Evolutionary conservation across 1,284 basidiomycete genomes (phyloP), one percentile per base, ranked within the genome.

Genomic region (Pseudozyma sp.): DNA sequence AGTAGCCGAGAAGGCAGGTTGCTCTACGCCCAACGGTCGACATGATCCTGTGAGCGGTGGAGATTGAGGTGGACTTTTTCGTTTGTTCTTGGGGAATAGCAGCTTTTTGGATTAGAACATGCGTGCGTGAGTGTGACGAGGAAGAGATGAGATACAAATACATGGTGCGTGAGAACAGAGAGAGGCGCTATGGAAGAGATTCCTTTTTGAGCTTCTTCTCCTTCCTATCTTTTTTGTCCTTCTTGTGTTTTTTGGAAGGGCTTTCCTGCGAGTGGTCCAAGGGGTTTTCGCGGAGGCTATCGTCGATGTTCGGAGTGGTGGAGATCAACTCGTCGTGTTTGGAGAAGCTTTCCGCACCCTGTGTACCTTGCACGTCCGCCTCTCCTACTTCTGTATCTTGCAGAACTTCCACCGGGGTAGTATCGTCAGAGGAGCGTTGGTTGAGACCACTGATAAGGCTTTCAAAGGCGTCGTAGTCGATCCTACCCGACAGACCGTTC

Each of bases 401-500:
- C 4, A 59, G 34, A 4, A 54, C 17, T 33, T 65, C 50, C 0
- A 14, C 31, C 1, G 63, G 63, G 8, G 54, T 48, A 16, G n/a
- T 5, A n/a, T 42, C 9, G 35, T 37, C 14, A 14, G n/a, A 5
- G 16, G 9, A 13, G 11, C 6, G 16, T 30, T 45, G 29, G 40
- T 24, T 17, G 44, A 59, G 37, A n/a, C 52, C 19, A 7, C 57
- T 40, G 47, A 68, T 40, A 17, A 74, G 31, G 0, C 14, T 1
- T 1, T 54, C 19, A 8, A 74, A 66, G 0, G 59, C 54, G 14
- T 65, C 71, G 19, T 66, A 58, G 30, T 68, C 67, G 34, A 69
- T 66, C 24, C 54, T 70, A 7, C 67, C 63, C 13, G 47, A 19
- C 0, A 75, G 35, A 14, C 73, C 73, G 49, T 71, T 72, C 56